Evolutionary conservation across 345 rosid species (phyloP).

Genomic region (Punica granatum): DNA sequence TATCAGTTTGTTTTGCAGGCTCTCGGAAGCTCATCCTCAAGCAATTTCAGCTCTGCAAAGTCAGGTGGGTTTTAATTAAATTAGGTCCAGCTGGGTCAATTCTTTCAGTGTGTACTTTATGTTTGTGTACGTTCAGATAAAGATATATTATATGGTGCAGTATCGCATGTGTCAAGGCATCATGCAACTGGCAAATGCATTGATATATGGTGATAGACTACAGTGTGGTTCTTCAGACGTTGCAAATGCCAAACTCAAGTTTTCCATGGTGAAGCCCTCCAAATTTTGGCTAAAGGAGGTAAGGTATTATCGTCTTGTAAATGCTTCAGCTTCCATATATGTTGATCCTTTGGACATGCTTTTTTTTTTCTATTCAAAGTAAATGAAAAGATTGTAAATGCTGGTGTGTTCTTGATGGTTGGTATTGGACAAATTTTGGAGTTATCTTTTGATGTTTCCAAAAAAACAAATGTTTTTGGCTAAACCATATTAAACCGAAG

Average conservation of each 20-base stretch:
- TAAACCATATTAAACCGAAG: too few relatives aligned
- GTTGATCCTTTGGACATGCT: background rate
- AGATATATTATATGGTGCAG: conserved; percentile 30
- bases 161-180: conserved; percentile 93
- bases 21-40: conserved; percentile 97
- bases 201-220: conserved; percentile 87
- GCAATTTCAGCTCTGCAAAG: conserved; percentile 91
- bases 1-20: conserved; percentile 89
- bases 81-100: background rate
- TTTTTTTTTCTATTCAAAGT: background rate
- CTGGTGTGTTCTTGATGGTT: background rate
- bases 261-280: conserved; percentile 33
- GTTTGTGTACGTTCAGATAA: conserved; percentile 10
- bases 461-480: too few relatives aligned
- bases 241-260: conserved; percentile 57
- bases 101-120: conserved; percentile 1
- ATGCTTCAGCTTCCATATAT: background rate
- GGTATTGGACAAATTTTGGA: too few relatives aligned
- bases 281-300: conserved; percentile 74
- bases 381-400: background rate
- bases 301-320: background rate
- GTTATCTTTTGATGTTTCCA: too few relatives aligned
- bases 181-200: conserved; percentile 87
- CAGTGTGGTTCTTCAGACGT: conserved; percentile 82
- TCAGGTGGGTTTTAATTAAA: conserved; percentile 46